Evolutionary conservation across 257 asterid species (phyloP).

Genomic region (Rehmannia glutinosa): DNA sequence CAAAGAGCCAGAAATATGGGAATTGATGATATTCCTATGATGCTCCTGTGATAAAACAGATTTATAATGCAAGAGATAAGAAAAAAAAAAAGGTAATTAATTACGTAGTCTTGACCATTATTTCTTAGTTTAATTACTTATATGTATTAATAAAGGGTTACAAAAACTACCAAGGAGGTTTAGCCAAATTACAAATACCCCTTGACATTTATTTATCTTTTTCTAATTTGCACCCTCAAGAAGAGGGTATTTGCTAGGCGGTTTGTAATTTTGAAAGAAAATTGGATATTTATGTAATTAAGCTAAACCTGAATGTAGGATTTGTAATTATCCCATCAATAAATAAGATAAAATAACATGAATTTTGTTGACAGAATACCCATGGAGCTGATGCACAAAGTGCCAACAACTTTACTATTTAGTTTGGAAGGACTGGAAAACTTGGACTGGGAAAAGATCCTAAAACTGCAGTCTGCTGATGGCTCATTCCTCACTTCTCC

Average conservation of each 20-base stretch:
- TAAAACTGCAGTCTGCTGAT: slow-evolving; percentile 30
- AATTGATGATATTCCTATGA: slow-evolving; percentile 24
- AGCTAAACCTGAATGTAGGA: no score
- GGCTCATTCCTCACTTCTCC: slow-evolving; percentile 56
- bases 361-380: slow-evolving; percentile 26
- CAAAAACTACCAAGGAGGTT: no score
- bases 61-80: slow-evolving; percentile 12
- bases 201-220: no score
- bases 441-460: slow-evolving; percentile 43
- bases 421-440: slow-evolving; percentile 41
- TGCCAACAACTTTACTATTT: slow-evolving; percentile 32
- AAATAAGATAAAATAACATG: no score
- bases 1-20: slow-evolving; percentile 27
- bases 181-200: no score
- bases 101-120: no score
- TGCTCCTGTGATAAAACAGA: slow-evolving; percentile 13
- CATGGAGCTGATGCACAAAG: slow-evolving; percentile 26
- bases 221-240: no score
- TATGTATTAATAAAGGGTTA: no score
- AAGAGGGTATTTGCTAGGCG: no score
- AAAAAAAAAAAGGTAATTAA: slow-evolving; percentile 14
- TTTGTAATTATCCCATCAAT: no score
- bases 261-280: no score
- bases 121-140: background rate
- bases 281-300: no score